Evolutionary conservation across 257 asterid genomes (phyloP), one percentile per base, ranked within the genome.

Genomic region (Nyctanthes arbortristis): DNA sequence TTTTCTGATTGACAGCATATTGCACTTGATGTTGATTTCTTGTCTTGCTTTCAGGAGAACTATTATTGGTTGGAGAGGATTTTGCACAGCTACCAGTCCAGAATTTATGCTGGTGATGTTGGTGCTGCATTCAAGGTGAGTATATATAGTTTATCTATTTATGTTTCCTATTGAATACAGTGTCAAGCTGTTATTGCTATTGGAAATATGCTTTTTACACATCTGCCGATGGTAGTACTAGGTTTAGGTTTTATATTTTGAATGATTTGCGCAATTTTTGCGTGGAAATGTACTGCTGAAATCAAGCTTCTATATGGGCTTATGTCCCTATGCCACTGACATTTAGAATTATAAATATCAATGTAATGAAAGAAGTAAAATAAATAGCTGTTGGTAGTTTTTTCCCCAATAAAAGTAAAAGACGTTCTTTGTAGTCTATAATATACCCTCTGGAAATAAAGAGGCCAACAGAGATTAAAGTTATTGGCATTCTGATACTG

Each of bases 1-100:
- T 65, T 72, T n/a, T 4, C 31, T 37, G 49, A 27, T 69, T 64
- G 58, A 32, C 68, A 16, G 28, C 31, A 56, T 60, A 37, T 65
- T 66, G 65, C 63, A 62, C 37, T 34, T 69, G 49, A 36, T 56
- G 81, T 82, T 70, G 68, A 76, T 77, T 72, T 22, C 43, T 66
- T 54, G 62, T 43, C 73, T 32, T 32, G 25, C 65, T 68, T 75
- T 65, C 87, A 92, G 98, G 98, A 92, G 82, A 93, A 93, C 65
- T 79, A 81, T 75, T 84, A 85, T 72, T 93, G 98, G 97, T 73
- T 93, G 67, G 96, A 93, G 76, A 90, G 92, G 75, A 82, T 93
- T 75, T 83, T 90, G 76, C 96, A 93, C 55, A 85, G 97, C 78
- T 93, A 90, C 85, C 97, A 93, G 85, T 90, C 98, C 29, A 83